Conservation (phyloP, 139 green algal genomes). For the Micractinium sp. region DNA sequence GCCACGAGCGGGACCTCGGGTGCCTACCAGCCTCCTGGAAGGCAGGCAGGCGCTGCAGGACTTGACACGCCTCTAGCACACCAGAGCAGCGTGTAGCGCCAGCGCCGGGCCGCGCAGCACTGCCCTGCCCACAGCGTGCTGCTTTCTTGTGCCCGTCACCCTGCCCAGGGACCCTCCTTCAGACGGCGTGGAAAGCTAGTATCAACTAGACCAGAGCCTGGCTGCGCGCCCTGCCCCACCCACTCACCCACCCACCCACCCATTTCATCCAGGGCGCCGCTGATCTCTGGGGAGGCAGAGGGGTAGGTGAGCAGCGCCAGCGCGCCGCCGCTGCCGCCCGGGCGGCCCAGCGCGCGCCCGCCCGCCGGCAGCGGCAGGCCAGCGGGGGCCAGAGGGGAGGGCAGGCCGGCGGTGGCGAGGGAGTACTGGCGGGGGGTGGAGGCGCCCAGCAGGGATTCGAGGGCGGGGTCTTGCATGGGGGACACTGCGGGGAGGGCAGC, state of each 20-base stretch:
- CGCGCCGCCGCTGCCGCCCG: neutral
- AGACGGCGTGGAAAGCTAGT: neutral
- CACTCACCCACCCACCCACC: neutral
- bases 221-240: neutral
- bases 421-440: conserved; percentile 38
- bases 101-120: too few species aligned
- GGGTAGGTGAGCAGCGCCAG: conserved; percentile 22
- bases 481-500: neutral
- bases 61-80: too few species aligned
- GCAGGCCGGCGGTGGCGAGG: neutral
- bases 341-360: neutral
- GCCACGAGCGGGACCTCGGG: neutral
- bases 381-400: neutral
- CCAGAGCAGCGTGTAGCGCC: neutral
- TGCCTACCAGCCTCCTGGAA: too few species aligned
- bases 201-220: too few species aligned
- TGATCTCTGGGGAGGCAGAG: neutral
- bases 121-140: too few species aligned
- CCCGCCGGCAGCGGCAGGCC: neutral
- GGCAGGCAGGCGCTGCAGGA: too few species aligned
- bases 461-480: conserved; percentile 20
- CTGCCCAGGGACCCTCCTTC: too few species aligned
- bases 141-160: neutral
- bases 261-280: conserved; percentile 13
- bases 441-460: conserved; percentile 33